These are phyloP conservation scores for Pleurozium schreberi DNA, from an alignment of 225 moss, liverwort and hornwort species.

Conservation along the genomic window DNA sequence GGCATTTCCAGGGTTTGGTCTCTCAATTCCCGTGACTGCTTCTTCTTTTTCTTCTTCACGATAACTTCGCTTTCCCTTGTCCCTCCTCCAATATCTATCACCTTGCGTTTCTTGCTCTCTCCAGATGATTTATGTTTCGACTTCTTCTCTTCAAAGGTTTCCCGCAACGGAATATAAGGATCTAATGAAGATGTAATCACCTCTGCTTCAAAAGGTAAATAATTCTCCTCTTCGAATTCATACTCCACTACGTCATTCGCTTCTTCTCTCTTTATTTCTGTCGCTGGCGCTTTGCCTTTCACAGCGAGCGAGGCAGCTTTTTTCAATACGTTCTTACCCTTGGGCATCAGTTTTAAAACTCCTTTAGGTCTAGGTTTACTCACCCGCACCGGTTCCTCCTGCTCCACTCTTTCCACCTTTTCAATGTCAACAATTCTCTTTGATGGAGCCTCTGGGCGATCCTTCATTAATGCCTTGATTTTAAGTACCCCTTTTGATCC, in stretches of 20 bases:
- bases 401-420: slow-evolving; percentile 17
- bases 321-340: slow-evolving; percentile 29
- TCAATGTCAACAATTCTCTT: slow-evolving; percentile 36
- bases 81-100: slow-evolving; percentile 30
- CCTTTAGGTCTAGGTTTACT: slow-evolving; percentile 46
- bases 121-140: slow-evolving; percentile 12
- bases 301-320: slow-evolving; percentile 24
- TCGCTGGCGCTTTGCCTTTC: slow-evolving; percentile 33
- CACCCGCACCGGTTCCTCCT: slow-evolving; percentile 14
- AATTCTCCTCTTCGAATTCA: slow-evolving; percentile 28
- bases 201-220: slow-evolving; percentile 31
- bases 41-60: slow-evolving; percentile 43
- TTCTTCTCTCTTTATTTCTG: slow-evolving; percentile 30
- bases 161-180: slow-evolving; percentile 10
- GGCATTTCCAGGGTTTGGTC: slow-evolving; percentile 1
- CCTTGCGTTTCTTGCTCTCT: slow-evolving; percentile 45
- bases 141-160: slow-evolving; percentile 26
- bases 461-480: slow-evolving; percentile 32
- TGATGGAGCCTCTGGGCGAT: slow-evolving; percentile 19
- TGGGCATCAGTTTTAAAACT: slow-evolving; percentile 42
- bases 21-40: slow-evolving; percentile 17
- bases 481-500: slow-evolving; percentile 48
- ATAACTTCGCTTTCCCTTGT: slow-evolving; percentile 14
- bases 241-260: slow-evolving; percentile 6
- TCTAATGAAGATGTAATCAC: slow-evolving; percentile 16